Conservation (phyloP, 768 basidiomycete genomes). For the Pseudohyphozyma bogoriensis region DNA sequence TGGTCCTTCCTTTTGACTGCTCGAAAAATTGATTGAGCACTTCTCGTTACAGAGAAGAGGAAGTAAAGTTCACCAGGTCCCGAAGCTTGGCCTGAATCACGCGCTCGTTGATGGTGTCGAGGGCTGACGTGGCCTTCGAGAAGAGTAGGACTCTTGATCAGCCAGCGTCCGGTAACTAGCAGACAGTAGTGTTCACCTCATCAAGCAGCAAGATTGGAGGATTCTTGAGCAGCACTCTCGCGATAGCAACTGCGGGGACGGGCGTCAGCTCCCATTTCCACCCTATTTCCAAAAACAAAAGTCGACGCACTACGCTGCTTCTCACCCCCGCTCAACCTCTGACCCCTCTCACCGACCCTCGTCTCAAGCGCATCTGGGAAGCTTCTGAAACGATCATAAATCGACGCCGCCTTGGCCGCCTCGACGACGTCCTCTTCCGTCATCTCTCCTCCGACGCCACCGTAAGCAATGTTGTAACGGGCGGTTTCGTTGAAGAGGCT, state of each 20-base stretch:
- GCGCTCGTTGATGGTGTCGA: slow-evolving; percentile 83
- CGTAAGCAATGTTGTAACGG: slow-evolving; percentile 50
- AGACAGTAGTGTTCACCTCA: neutral
- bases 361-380: slow-evolving; percentile 81
- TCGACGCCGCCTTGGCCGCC: slow-evolving; percentile 70
- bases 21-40: slow-evolving; percentile 60
- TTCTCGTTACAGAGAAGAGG: slow-evolving; percentile 63
- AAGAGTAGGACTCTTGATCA: slow-evolving; percentile 50
- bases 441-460: slow-evolving; percentile 55
- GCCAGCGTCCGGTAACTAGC: slow-evolving; percentile 54
- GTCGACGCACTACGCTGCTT: slow-evolving; percentile 25
- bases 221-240: slow-evolving; percentile 73
- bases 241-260: slow-evolving; percentile 54
- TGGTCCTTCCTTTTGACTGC: slow-evolving; percentile 28
- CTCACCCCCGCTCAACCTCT: slow-evolving; percentile 75
- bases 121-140: slow-evolving; percentile 43
- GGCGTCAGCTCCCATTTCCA: neutral
- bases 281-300: neutral
- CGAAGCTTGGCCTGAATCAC: slow-evolving; percentile 82
- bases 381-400: slow-evolving; percentile 71
- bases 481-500: slow-evolving; percentile 28
- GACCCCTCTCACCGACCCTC: slow-evolving; percentile 76
- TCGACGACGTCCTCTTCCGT: slow-evolving; percentile 65
- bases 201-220: slow-evolving; percentile 39
- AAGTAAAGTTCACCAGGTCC: slow-evolving; percentile 52